Conservation (phyloP, 2,329 filamentous ascomycete genomes). For the Colletotrichum truncatum region DNA sequence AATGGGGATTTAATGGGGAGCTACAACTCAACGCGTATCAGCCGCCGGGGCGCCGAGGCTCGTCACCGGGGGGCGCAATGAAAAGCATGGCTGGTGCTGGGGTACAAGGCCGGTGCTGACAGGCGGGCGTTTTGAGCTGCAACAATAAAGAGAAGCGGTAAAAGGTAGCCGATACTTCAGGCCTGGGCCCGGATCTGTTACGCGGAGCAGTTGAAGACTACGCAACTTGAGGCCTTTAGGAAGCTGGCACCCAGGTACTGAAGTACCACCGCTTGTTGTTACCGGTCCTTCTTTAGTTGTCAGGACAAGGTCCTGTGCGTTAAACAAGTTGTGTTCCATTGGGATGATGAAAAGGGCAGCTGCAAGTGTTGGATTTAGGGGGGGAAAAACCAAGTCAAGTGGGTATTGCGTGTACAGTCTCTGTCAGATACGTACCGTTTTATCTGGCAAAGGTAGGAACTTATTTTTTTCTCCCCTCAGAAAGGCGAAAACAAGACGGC, state of each 20-base stretch:
- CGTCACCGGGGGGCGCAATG: background rate
- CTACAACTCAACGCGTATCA: background rate
- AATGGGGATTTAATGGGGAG: background rate
- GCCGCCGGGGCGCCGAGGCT: background rate
- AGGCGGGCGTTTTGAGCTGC: conserved; percentile 28
- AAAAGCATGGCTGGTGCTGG: background rate
- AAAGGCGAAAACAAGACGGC: background rate
- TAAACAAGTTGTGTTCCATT: conserved; percentile 16
- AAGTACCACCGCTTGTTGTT: conserved; percentile 1
- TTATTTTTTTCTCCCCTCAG: background rate
- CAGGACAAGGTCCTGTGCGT: background rate
- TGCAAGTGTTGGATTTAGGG: too few relatives aligned
- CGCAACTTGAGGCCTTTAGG: background rate
- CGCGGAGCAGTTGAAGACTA: background rate
- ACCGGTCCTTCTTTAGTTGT: background rate
- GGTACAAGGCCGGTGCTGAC: conserved; percentile 24
- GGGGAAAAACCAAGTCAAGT: too few relatives aligned
- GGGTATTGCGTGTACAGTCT: background rate
- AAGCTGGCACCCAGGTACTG: background rate
- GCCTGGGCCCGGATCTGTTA: conserved; percentile 3
- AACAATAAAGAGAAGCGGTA: conserved; percentile 29
- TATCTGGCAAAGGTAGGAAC: conserved; percentile 1
- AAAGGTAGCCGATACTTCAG: conserved; percentile 14
- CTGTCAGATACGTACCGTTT: background rate
- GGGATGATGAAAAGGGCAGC: background rate